Evolutionary conservation across 768 basidiomycete species (phyloP).

Genomic region (Filobasidium wieringae): DNA sequence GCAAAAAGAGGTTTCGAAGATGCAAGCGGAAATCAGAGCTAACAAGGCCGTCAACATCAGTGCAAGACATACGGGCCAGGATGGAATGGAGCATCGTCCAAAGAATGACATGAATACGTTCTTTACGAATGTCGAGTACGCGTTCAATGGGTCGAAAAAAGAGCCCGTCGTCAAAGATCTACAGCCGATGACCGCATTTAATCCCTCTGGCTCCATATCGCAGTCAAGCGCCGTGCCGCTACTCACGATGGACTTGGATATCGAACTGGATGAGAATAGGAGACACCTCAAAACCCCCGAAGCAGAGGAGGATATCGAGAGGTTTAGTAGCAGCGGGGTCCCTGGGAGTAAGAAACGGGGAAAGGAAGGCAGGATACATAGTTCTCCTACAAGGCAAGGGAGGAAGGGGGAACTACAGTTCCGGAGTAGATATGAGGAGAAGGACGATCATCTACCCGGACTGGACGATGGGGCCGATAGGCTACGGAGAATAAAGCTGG

Average conservation of each 20-base stretch:
- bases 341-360: not conserved
- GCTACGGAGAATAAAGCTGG: not conserved
- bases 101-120: too few relatives aligned
- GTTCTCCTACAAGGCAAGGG: not conserved
- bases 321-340: not conserved
- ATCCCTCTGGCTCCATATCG: too few relatives aligned
- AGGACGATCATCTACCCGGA: not conserved
- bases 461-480: not conserved
- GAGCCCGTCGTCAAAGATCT: too few relatives aligned
- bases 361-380: not conserved
- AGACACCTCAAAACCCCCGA: too few relatives aligned
- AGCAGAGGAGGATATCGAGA: not conserved
- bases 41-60: not conserved
- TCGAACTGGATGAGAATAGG: too few relatives aligned
- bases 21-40: not conserved
- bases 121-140: too few relatives aligned
- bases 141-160: too few relatives aligned
- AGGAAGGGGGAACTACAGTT: not conserved
- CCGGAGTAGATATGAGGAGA: not conserved
- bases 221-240: too few relatives aligned
- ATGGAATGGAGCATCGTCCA: too few relatives aligned
- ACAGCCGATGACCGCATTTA: too few relatives aligned
- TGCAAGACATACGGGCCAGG: too few relatives aligned
- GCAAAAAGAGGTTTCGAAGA: not conserved
- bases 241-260: too few relatives aligned